Percentiles rank a stretch among this genome's conserved stretches.
phyloP scores from a whole-genome alignment of 1,284 basidiomycete genomes.

The Moniliella sp. region DNA sequence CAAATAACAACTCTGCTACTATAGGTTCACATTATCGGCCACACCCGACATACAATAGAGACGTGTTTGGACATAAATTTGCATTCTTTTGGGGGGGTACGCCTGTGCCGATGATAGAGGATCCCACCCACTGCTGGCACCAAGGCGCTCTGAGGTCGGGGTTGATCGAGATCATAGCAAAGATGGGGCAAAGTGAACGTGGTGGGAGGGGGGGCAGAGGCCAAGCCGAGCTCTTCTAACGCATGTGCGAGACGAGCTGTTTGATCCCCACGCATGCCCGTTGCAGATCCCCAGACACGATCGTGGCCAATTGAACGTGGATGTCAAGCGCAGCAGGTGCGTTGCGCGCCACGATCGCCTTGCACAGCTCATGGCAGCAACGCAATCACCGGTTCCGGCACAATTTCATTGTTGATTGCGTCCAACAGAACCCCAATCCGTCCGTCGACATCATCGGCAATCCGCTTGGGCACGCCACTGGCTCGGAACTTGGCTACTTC shows the following conservation, averaged over 20 bases:
- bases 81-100: no score
- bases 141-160: no score
- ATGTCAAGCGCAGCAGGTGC: conserved; percentile 17
- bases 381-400: conserved; percentile 35
- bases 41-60: no score
- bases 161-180: no score
- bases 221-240: neutral
- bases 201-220: no score
- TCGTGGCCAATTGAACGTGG: conserved; percentile 25
- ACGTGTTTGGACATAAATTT: no score
- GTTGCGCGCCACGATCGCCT: conserved; percentile 21
- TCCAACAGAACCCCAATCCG: conserved; percentile 71
- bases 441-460: conserved; percentile 69
- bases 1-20: no score
- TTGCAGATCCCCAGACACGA: conserved; percentile 20
- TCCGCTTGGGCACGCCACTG: conserved; percentile 46
- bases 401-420: conserved; percentile 66
- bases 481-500: conserved; percentile 13
- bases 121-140: no score
- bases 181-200: no score
- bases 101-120: no score
- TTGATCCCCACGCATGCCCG: conserved; percentile 26
- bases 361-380: conserved; percentile 28
- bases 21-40: no score
- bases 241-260: conserved; percentile 11